A percentile compares a stretch with the other conserved stretches of the same genome.
These are phyloP conservation scores for Xylaria arbuscula DNA, from an alignment of 2,329 filamentous ascomycete genomes.

Conservation along the genomic window DNA sequence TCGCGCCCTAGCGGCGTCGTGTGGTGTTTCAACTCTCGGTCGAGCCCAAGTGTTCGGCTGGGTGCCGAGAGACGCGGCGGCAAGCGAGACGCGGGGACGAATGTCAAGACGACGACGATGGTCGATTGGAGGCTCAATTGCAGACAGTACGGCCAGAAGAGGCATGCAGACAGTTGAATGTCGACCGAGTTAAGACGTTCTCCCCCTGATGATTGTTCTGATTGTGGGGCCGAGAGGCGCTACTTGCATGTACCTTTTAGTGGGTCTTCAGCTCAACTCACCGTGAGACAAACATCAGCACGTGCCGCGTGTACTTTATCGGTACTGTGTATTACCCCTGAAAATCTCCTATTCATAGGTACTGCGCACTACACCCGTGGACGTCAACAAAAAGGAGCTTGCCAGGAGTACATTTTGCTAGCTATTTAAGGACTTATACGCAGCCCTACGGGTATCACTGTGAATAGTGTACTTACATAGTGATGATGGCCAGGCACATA, in stretches of 20 bases:
- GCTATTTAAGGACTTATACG: too few species aligned
- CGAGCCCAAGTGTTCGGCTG: not conserved
- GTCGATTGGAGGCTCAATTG: constrained; percentile 9
- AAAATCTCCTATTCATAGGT: not conserved
- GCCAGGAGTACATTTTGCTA: too few species aligned
- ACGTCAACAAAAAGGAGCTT: too few species aligned
- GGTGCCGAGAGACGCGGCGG: constrained; percentile 6
- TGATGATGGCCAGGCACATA: too few species aligned
- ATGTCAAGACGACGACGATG: constrained; percentile 18
- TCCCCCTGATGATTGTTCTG: constrained; percentile 10
- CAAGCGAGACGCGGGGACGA: constrained; percentile 16
- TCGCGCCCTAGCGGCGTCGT: constrained; percentile 17
- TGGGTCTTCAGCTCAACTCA: too few species aligned
- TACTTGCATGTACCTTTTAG: too few species aligned
- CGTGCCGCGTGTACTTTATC: not conserved
- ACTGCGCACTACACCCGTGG: not conserved
- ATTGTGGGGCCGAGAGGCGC: constrained; percentile 11
- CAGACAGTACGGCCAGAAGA: constrained; percentile 14
- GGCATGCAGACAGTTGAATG: not conserved
- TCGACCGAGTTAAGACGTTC: constrained; percentile 16
- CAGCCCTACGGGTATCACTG: too few species aligned
- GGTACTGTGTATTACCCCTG: too few species aligned
- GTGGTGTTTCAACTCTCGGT: constrained; percentile 25
- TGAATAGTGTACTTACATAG: too few species aligned
- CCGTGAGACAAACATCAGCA: too few species aligned